phyloP scores from a whole-genome alignment of 129 eudicot species.

The Tanacetum coccineum region DNA sequence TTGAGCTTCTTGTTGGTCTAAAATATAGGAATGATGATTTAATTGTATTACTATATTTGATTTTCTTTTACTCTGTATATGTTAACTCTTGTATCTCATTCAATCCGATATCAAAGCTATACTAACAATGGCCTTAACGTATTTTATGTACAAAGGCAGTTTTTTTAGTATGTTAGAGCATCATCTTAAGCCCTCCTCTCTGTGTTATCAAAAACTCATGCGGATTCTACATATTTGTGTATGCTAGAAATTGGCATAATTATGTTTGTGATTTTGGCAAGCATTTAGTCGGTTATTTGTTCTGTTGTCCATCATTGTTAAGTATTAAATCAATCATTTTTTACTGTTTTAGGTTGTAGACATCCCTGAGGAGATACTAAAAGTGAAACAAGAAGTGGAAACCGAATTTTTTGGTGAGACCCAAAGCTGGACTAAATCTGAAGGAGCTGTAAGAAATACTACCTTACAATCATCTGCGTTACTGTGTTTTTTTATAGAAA shows the following conservation, averaged over 20 bases:
- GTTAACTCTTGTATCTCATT: too few relatives aligned
- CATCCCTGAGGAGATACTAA: slow-evolving; percentile 67
- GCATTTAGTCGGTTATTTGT: neutral
- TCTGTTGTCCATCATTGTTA: neutral
- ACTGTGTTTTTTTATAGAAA: too few relatives aligned
- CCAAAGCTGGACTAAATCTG: slow-evolving; percentile 79
- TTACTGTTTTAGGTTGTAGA: slow-evolving; percentile 38
- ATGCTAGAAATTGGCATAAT: neutral
- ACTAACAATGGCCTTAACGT: too few relatives aligned
- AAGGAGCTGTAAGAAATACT: slow-evolving; percentile 48
- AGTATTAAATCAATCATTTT: neutral
- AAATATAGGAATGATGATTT: too few relatives aligned
- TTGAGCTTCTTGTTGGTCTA: neutral
- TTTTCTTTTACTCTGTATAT: too few relatives aligned
- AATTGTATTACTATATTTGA: too few relatives aligned
- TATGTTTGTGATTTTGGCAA: neutral
- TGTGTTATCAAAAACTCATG: neutral
- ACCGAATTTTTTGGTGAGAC: slow-evolving; percentile 72
- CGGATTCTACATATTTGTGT: neutral
- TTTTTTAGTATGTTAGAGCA: too few relatives aligned
- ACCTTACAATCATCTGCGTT: neutral
- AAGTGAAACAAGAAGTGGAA: slow-evolving; percentile 71
- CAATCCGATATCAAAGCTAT: too few relatives aligned
- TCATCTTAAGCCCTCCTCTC: too few relatives aligned
- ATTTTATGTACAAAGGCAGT: neutral